Base-by-base conservation (phyloP, 139 green algal species). In the Chlamydomonas incerta region DNA sequence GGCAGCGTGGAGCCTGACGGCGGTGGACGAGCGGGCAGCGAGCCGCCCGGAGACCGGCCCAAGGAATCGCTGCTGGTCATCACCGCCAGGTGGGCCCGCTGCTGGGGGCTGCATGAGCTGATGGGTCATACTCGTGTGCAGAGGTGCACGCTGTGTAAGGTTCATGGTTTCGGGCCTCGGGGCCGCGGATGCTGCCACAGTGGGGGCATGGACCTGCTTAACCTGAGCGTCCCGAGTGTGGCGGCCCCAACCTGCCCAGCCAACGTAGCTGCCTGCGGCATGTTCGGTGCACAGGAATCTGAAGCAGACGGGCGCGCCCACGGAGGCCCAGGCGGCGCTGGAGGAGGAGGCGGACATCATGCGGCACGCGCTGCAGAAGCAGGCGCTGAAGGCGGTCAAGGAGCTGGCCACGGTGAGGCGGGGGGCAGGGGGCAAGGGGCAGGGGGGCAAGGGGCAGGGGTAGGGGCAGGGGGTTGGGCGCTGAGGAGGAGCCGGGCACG, bases 281-380 rank as follows among this genome's bases (percentile, higher is more conserved):
- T n/a, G n/a, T n/a, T n/a, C n/a, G n/a, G n/a, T n/a, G n/a, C 31
- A 4, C 68, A 72, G 72, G 69, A 57, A 55, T 71, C 67, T 73
- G 24, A 82, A 91, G 84, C 84, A 91, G 58, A 23, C 80, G 76
- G 87, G 90, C 10, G 84, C 93, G 35, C 90, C 95, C 79, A 96
- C 91, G 8, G 93, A 95, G 72, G 88, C 90, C 50, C 92, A 98
- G 81, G 92, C 94, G 67, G 68, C 88, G 70, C 73, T 93, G 65
- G 82, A 93, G 77, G 95, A 99, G 92, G 97, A 99, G 92, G 67
- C 89, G 47, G 96, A 98, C 72, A 95, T 99, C 57, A 91, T 99
- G 92, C 91, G 93, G 47, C 82, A 95, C 72, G 92, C 99, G 66
- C 94, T 93, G n/a, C 93, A 97, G 82, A 96, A 95, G 85, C 92